Conservation (phyloP, 164 flowering plant genomes). For the Umbilicus rupestris region DNA sequence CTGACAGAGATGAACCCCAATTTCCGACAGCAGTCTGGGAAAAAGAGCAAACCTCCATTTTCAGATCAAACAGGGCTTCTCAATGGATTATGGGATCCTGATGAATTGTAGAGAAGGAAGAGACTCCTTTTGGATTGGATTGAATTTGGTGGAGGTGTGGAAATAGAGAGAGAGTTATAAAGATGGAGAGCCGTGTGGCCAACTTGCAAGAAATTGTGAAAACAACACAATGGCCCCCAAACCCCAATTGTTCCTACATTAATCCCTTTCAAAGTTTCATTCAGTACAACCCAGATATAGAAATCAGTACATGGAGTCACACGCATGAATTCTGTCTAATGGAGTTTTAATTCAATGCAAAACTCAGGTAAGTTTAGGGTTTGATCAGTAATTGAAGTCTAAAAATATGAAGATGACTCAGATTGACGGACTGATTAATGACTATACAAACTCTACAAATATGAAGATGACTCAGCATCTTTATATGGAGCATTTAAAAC, state of each 20-base stretch:
- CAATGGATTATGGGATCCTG: not conserved
- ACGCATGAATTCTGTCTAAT: too few species aligned
- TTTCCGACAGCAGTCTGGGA: constrained; percentile 13
- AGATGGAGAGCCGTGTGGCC: not conserved
- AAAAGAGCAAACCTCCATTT: constrained; percentile 27
- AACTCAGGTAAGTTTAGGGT: too few species aligned
- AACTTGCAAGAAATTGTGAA: not conserved
- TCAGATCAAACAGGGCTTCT: not conserved
- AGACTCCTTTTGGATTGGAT: not conserved
- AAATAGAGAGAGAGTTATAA: not conserved
- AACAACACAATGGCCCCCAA: not conserved
- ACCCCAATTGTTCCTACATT: too few species aligned
- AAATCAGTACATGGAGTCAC: too few species aligned
- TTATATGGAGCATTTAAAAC: too few species aligned
- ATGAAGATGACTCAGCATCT: too few species aligned
- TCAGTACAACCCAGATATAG: too few species aligned
- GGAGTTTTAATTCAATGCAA: too few species aligned
- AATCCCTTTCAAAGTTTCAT: too few species aligned
- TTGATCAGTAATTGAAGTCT: not conserved
- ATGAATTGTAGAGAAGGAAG: not conserved
- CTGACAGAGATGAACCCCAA: constrained; percentile 9
- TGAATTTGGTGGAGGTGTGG: not conserved
- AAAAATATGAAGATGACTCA: not conserved
- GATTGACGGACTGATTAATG: not conserved
- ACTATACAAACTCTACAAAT: too few species aligned